Conservation (phyloP, 352 stramenopile genomes). For the Globisporangium megalacanthum region DNA sequence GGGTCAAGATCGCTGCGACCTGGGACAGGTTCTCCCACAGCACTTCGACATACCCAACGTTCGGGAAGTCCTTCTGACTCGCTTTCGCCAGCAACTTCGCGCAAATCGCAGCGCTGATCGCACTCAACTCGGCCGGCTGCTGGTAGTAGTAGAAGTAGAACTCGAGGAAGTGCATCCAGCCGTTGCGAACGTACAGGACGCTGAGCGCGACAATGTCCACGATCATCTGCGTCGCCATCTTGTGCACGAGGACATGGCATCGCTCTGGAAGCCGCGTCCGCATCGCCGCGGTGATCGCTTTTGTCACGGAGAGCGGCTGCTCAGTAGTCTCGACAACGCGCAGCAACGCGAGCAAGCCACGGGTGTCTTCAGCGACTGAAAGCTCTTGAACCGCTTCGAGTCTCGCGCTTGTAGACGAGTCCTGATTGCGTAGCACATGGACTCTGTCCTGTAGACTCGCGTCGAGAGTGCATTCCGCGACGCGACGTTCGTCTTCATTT, state of each 20-base stretch:
- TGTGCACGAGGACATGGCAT: slow-evolving; percentile 33
- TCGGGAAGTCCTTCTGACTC: slow-evolving; percentile 13
- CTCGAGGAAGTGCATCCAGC: slow-evolving; percentile 79
- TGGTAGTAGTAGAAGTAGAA: slow-evolving; percentile 62
- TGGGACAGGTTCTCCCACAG: slow-evolving; percentile 80
- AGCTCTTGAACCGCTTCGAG: slow-evolving; percentile 60
- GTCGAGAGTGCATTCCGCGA: background rate
- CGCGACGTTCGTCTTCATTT: background rate
- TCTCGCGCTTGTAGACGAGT: slow-evolving; percentile 28
- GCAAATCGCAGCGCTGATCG: slow-evolving; percentile 31
- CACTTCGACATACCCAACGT: slow-evolving; percentile 26
- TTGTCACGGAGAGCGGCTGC: slow-evolving; percentile 30
- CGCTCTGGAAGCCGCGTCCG: slow-evolving; percentile 42
- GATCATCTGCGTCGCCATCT: slow-evolving; percentile 52
- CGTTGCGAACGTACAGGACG: slow-evolving; percentile 63
- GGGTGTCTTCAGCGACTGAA: slow-evolving; percentile 25
- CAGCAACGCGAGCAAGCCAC: slow-evolving; percentile 52
- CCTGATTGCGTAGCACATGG: slow-evolving; percentile 46
- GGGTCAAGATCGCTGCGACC: slow-evolving; percentile 54
- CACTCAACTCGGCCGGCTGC: slow-evolving; percentile 37
- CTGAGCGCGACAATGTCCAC: slow-evolving; percentile 69
- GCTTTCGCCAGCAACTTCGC: slow-evolving; percentile 35
- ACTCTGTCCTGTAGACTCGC: slow-evolving; percentile 47
- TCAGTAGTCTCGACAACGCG: slow-evolving; percentile 44
- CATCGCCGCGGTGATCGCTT: slow-evolving; percentile 49